Base-by-base conservation (phyloP, 371 early-diverging fungal genomes). In the Synchytrium microbalum region DNA sequence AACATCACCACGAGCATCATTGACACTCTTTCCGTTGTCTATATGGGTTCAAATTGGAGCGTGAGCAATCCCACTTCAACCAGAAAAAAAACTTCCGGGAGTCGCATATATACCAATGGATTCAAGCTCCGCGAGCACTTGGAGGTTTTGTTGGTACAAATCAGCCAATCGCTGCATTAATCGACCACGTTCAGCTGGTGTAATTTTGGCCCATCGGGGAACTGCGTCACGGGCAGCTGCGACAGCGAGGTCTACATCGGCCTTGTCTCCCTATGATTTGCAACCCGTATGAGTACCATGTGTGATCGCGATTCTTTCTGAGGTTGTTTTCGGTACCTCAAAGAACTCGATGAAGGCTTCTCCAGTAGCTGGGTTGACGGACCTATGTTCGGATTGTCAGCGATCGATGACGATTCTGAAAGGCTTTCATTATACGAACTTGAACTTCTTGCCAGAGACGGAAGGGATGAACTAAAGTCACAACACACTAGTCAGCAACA, bases 11-110 rank as follows among this genome's bases (percentile, higher is more conserved):
- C 33, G 70, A 58, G 88, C 84, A 58, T 83, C 75, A n/a, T 62
- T 61, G 58, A 88, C 76, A 1, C 91, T 78, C 72, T 95, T 95
- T n/a, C 95, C 95, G 28, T 87, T 90, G 70, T 92, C 89, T n/a
- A n/a, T n/a, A n/a, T n/a, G n/a, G n/a, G n/a, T n/a, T n/a, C n/a
- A n/a, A n/a, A n/a, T n/a, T n/a, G n/a, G n/a, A n/a, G n/a, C n/a
- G n/a, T n/a, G n/a, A n/a, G n/a, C n/a, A n/a, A n/a, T n/a, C n/a
- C n/a, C n/a, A n/a, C n/a, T n/a, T n/a, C n/a, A n/a, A n/a, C n/a
- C n/a, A n/a, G n/a, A n/a, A n/a, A n/a, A n/a, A n/a, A n/a, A n/a
- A n/a, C n/a, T n/a, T n/a, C n/a, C n/a, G n/a, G n/a, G n/a, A n/a
- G n/a, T n/a, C n/a, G n/a, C n/a, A n/a, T n/a, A n/a, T n/a, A n/a